Evolutionary conservation across 768 basidiomycete species (phyloP).

Genomic region (Postia placenta): DNA sequence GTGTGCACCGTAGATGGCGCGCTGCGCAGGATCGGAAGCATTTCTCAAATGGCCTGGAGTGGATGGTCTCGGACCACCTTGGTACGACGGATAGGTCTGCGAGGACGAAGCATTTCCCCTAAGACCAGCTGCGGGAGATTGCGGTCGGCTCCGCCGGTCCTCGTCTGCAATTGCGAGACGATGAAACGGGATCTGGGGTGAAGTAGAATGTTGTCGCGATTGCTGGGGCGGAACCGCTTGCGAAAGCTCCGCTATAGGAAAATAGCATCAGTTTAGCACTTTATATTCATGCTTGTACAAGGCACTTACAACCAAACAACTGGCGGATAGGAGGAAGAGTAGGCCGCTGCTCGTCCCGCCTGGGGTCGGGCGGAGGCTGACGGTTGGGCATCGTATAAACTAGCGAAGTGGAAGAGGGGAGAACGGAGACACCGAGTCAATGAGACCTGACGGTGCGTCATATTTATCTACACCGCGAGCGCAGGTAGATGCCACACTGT

Average conservation of each 20-base stretch:
- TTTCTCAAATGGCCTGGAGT: conserved; percentile 12
- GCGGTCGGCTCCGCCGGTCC: conserved; percentile 9
- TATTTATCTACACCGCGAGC: background rate
- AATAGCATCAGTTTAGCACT: background rate
- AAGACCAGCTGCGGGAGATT: conserved; percentile 11
- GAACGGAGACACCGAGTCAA: background rate
- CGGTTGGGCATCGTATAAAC: conserved; percentile 19
- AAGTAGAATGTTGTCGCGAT: conserved; percentile 12
- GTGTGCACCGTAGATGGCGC: conserved; percentile 9
- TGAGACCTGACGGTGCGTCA: background rate
- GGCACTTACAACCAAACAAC: conserved; percentile 50
- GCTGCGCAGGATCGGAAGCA: conserved; percentile 12
- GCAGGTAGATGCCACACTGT: background rate
- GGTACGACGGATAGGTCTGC: conserved; percentile 8
- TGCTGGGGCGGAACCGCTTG: conserved; percentile 19
- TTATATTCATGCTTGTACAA: background rate
- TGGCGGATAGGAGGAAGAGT: conserved; percentile 70
- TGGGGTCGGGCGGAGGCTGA: conserved; percentile 14
- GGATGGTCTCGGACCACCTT: conserved; percentile 7
- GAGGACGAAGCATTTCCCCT: conserved; percentile 11
- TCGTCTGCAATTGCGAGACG: conserved; percentile 20
- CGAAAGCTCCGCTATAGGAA: conserved; percentile 18
- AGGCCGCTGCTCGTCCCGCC: conserved; percentile 36
- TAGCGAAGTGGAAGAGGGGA: background rate
- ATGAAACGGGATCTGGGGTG: conserved; percentile 18